Percentiles rank a stretch among this genome's conserved stretches.
Evolutionary conservation across 2,329 filamentous ascomycete genomes (phyloP).

Genomic region (Meredithiella fracta): DNA sequence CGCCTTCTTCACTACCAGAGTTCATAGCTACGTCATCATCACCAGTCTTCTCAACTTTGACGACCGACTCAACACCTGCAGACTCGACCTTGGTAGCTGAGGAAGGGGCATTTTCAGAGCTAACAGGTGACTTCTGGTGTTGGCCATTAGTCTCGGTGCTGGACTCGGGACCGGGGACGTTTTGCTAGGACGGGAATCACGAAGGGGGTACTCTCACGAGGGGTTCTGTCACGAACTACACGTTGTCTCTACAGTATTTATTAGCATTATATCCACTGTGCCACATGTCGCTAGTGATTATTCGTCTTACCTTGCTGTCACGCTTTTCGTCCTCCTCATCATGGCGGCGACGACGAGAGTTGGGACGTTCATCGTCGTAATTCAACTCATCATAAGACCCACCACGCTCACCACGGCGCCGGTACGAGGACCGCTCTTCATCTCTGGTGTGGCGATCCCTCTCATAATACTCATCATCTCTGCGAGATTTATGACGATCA

Average conservation of each 20-base stretch:
- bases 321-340: conserved; percentile 61
- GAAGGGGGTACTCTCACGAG: conserved; percentile 44
- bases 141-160: conserved; percentile 15
- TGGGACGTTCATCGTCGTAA: conserved; percentile 61
- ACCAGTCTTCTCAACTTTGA: conserved; percentile 15
- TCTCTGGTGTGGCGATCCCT: conserved; percentile 77
- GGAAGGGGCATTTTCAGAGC: neutral
- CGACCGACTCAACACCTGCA: neutral
- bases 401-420: conserved; percentile 60
- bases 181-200: conserved; percentile 35
- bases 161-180: conserved; percentile 32
- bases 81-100: neutral
- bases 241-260: conserved; percentile 30
- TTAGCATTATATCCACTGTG: neutral
- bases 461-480: conserved; percentile 57
- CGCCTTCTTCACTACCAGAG: conserved; percentile 90
- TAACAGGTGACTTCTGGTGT: conserved; percentile 8
- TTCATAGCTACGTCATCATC: conserved; percentile 29
- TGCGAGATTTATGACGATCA: conserved; percentile 35
- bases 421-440: conserved; percentile 72
- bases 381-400: conserved; percentile 76
- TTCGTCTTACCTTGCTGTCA: conserved; percentile 42
- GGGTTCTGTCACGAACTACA: conserved; percentile 15
- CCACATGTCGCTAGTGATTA: conserved; percentile 16
- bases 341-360: conserved; percentile 54